phyloP scores from a whole-genome alignment of 495 filamentous ascomycete genomes.

The Margaritispora aquatica region DNA sequence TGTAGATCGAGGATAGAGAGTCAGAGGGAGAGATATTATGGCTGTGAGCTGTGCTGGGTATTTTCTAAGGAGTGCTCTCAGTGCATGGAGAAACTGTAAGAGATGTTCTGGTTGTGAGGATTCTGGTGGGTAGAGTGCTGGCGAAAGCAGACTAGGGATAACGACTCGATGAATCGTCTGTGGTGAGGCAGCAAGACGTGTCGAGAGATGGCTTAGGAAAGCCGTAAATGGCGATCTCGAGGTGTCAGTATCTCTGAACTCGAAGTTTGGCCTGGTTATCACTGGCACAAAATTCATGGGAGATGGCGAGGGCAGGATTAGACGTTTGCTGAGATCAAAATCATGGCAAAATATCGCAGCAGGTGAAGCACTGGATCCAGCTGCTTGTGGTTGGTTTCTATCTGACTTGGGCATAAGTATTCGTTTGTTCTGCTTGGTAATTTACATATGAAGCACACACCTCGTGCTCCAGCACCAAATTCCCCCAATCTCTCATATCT shows the following conservation, averaged over 20 bases:
- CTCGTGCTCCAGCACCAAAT: constrained; percentile 22
- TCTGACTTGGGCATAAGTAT: background rate
- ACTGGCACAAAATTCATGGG: constrained; percentile 54
- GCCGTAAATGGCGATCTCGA: constrained; percentile 51
- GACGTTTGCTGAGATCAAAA: constrained; percentile 85
- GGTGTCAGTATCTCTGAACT: constrained; percentile 11
- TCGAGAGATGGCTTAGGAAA: constrained; percentile 55
- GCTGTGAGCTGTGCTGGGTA: constrained; percentile 61
- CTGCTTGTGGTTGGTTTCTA: constrained; percentile 9
- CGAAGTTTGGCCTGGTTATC: constrained; percentile 24
- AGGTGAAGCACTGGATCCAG: constrained; percentile 3
- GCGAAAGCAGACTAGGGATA: constrained; percentile 77
- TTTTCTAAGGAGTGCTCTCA: constrained; percentile 67
- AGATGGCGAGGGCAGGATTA: constrained; percentile 49
- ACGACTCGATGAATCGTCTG: constrained; percentile 72
- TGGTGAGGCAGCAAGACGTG: constrained; percentile 48
- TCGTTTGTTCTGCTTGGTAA: background rate
- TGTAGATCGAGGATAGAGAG: constrained; percentile 70
- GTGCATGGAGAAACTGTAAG: constrained; percentile 75
- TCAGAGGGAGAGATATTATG: constrained; percentile 72
- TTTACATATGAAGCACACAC: constrained; percentile 9
- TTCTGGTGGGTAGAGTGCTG: constrained; percentile 67
- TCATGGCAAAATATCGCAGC: constrained; percentile 65
- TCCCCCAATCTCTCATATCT: constrained; percentile 83
- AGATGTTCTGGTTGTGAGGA: constrained; percentile 62